A percentile compares a stretch with the other conserved stretches of the same genome.
phyloP scores from a whole-genome alignment of 768 basidiomycete species.

The Leccinum subgranulosum region DNA sequence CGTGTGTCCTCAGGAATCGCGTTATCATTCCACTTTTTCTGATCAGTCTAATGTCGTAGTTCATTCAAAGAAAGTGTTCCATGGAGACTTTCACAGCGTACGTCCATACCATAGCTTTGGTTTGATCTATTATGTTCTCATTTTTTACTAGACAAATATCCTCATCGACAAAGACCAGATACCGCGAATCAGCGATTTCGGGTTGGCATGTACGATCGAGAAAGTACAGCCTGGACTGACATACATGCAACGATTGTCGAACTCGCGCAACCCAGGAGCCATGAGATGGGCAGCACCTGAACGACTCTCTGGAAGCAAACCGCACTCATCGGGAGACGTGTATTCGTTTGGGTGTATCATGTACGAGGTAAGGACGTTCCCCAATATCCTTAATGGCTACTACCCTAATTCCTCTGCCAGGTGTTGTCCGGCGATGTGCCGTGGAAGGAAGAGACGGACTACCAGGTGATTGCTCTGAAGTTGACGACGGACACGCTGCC shows the following conservation, averaged over 20 bases:
- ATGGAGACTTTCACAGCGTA: too few species aligned
- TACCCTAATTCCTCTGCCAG: not conserved
- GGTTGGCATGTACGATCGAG: not conserved
- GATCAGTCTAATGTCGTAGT: too few species aligned
- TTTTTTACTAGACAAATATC: not conserved
- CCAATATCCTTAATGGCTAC: not conserved
- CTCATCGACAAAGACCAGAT: not conserved
- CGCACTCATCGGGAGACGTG: not conserved
- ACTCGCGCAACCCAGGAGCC: not conserved
- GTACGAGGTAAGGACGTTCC: not conserved
- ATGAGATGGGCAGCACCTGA: constrained; percentile 2
- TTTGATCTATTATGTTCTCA: not conserved
- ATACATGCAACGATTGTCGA: not conserved
- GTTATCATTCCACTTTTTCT: too few species aligned
- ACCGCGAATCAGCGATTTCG: not conserved
- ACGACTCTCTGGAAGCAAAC: not conserved
- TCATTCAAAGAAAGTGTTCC: too few species aligned
- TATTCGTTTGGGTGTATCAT: constrained; percentile 5
- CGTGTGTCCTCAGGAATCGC: too few species aligned
- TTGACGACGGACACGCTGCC: not conserved
- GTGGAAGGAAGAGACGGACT: not conserved
- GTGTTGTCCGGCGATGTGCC: constrained; percentile 7
- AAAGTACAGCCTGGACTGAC: not conserved
- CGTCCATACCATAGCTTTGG: not conserved
- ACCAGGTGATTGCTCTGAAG: not conserved